Conservation (phyloP, 768 basidiomycete genomes). For the Sporobolomyces phaffii region DNA sequence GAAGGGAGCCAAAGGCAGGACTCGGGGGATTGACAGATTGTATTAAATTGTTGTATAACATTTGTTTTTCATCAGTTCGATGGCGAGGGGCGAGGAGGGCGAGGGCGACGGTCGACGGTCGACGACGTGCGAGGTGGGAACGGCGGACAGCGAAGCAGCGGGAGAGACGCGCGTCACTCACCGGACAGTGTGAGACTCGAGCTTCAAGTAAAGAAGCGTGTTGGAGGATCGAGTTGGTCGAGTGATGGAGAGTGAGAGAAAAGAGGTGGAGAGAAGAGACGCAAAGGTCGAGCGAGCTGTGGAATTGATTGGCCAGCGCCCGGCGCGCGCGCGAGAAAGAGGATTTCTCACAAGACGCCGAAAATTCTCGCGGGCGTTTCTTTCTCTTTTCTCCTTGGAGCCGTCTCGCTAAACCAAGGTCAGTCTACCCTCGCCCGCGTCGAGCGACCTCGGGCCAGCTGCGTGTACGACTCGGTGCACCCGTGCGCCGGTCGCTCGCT, state of each 20-base stretch:
- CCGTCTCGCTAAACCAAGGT: constrained; percentile 19
- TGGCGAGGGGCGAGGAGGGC: background rate
- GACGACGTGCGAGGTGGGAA: background rate
- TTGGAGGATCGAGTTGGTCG: background rate
- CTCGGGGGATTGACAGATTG: constrained; percentile 58
- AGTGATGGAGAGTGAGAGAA: background rate
- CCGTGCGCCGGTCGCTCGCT: no score
- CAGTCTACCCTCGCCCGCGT: background rate
- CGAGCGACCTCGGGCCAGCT: background rate
- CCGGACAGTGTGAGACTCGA: no score
- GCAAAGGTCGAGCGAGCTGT: no score
- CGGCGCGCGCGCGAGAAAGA: background rate
- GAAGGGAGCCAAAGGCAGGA: background rate
- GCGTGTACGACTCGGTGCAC: no score
- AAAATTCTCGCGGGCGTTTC: background rate
- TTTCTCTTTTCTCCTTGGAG: constrained; percentile 10
- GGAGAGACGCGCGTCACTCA: background rate
- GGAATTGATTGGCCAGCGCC: no score
- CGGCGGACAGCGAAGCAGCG: background rate
- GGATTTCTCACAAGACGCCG: background rate
- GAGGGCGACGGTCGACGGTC: no score
- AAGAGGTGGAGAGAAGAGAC: background rate
- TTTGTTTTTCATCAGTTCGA: constrained; percentile 32
- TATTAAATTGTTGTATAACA: constrained; percentile 17
- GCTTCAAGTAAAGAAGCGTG: no score